phyloP scores from a whole-genome alignment of 1,139 yeast species.

The Diutina sp. region DNA sequence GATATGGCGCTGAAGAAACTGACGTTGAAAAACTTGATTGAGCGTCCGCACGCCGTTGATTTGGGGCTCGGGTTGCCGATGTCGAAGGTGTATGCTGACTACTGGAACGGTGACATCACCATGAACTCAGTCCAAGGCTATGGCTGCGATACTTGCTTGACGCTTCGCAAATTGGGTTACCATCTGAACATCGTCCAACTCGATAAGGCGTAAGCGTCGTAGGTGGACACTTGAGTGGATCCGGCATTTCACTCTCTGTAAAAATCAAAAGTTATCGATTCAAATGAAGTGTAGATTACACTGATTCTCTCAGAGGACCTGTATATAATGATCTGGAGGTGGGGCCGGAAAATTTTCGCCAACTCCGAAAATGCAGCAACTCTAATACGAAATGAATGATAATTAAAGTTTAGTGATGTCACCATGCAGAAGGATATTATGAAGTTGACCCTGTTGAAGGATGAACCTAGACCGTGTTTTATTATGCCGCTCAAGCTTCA shows the following conservation, averaged over 20 bases:
- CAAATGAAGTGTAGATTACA: no score
- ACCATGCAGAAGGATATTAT: neutral
- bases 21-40: constrained; percentile 35
- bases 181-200: constrained; percentile 53
- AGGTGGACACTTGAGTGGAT: no score
- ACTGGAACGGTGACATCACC: constrained; percentile 86
- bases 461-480: no score
- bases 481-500: no score
- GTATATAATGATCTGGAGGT: no score
- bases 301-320: no score
- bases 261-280: no score
- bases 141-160: constrained; percentile 79
- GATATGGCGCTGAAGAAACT: constrained; percentile 27
- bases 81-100: constrained; percentile 85
- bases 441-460: no score
- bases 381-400: neutral
- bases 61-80: constrained; percentile 85
- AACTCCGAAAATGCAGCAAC: neutral
- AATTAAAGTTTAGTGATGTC: neutral
- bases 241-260: no score
- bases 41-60: constrained; percentile 61
- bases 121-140: constrained; percentile 80
- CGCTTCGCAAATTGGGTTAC: constrained; percentile 65
- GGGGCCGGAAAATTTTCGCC: neutral
- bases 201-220: constrained; percentile 40